Base-by-base conservation (phyloP, 305 asterid species). In the Nicotiana rustica region DNA sequence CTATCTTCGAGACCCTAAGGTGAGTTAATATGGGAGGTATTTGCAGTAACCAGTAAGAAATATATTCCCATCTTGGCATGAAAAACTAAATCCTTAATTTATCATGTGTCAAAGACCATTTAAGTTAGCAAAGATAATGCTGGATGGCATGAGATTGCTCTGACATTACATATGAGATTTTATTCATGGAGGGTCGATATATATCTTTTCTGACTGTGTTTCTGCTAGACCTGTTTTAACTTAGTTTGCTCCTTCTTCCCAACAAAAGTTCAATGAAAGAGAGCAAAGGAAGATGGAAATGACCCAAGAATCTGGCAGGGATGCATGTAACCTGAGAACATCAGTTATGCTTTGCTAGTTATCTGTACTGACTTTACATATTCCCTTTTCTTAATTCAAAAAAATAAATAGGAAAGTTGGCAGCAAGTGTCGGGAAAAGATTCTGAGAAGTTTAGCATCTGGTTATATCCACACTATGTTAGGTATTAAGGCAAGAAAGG, bases 1-100 rank as follows among this genome's bases (percentile, higher is more conserved):
- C 90, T 94, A 94, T 89, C 97, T 94, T 84, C 93, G 98, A 84
- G 98, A 94, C 88, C 97, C 98, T n/a, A 93, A 91, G 97, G 97
- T 94, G 84, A 81, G 66, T 82, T 71, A 66, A 75, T 64, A 36
- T 66, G 57, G 68, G 55, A 62, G 77, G 25, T 14, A 25, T 59
- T 38, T 78, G 38, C 29, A 75, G 25, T 75, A 29, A 75, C 47
- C 25, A 52, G 65, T 6, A 75, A 15, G 4, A 47, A 17, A 17
- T 41, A 1, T 41, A 41, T 41, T 73, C 44, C 49, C 47, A 17
- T 1, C 10, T 75, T 44, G 55, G 44, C 17, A 2, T 75, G 47
- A 4, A 75, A 75, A 25, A 25, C 9, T 75, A 29, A 29, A 75
- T 75, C 17, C 3, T 6, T 29, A 4, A 75, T 75, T 14, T 25